Evolutionary conservation across 73 alveolate species (phyloP), one percentile per base, ranked within the genome.

Genomic region (Paramecium caudatum): DNA sequence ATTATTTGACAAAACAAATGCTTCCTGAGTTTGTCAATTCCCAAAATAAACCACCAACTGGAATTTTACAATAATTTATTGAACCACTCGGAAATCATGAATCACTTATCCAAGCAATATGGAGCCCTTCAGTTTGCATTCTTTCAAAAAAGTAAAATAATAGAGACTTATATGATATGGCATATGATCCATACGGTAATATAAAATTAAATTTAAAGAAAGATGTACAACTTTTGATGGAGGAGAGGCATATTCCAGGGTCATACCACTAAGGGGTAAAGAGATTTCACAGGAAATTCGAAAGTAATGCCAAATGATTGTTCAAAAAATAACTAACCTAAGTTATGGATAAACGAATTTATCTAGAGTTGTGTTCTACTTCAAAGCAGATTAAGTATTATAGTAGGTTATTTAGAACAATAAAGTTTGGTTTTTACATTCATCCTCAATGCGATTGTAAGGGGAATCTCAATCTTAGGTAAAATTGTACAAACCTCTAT

Each of bases 141-240:
- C 46, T 86, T 17, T 86, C 93, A 41, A 86, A 86, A 27, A 61
- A 78, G 30, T 47, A 62, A 17, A 86, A 86, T 27, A 62, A 86
- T 46, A 46, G 88, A 30, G 90, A 86, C 43, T 46, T 86, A 34
- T 86, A 86, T 63, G 93, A 86, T 43, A 86, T 62, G 84, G 12
- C 90, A 2, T 86, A 86, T 65, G 93, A 86, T 86, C 93, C 93
- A 21, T 86, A 86, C 65, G 92, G 84, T 68, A 68, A 15, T 8
- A n/a, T 3, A 34, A 32, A 68, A 6, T 32, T 4, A 8, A 34
- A 32, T 32, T 68, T 8, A 15, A 3, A 68, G 88, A 86, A 63
- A 86, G 93, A 25, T 61, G 82, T 27, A 70, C 93, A n/a, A 86
- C 93, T 4, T 86, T 86, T 86, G 93, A 86, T 63, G 93, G 93